Evolutionary conservation across 2,329 filamentous ascomycete species (phyloP).

Genomic region (Ophiosphaerella korrae): DNA sequence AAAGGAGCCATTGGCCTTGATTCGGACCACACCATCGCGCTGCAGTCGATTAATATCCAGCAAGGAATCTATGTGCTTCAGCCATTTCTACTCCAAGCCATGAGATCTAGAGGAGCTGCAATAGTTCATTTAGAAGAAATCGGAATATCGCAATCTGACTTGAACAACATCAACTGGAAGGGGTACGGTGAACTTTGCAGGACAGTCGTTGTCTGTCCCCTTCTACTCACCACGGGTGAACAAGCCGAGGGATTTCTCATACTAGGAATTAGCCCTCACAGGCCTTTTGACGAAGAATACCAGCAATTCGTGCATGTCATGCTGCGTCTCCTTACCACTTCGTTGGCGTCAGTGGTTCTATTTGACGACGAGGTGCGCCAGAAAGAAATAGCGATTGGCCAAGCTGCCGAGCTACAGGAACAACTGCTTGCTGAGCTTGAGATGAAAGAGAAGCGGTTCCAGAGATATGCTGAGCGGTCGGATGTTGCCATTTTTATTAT

Average conservation of each 20-base stretch:
- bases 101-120: conserved; percentile 32
- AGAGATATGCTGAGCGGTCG: conserved; percentile 46
- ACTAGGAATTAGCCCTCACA: conserved; percentile 46
- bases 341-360: conserved; percentile 47
- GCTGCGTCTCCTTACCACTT: conserved; percentile 45
- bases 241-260: conserved; percentile 49
- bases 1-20: conserved; percentile 33
- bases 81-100: conserved; percentile 32
- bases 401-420: conserved; percentile 43
- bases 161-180: conserved; percentile 37
- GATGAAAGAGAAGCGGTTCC: conserved; percentile 41
- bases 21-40: conserved; percentile 31
- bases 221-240: conserved; percentile 41
- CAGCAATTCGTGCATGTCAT: conserved; percentile 45
- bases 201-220: conserved; percentile 43
- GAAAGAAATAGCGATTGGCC: conserved; percentile 38
- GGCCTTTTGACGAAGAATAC: conserved; percentile 48
- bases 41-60: conserved; percentile 28
- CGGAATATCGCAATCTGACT: conserved; percentile 29
- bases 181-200: conserved; percentile 44
- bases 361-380: conserved; percentile 46
- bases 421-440: conserved; percentile 44
- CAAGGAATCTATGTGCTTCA: conserved; percentile 25
- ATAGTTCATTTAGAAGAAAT: conserved; percentile 38
- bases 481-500: conserved; percentile 51